Conservation (phyloP, 1,284 basidiomycete species). For the Phenoliferia sp. region DNA sequence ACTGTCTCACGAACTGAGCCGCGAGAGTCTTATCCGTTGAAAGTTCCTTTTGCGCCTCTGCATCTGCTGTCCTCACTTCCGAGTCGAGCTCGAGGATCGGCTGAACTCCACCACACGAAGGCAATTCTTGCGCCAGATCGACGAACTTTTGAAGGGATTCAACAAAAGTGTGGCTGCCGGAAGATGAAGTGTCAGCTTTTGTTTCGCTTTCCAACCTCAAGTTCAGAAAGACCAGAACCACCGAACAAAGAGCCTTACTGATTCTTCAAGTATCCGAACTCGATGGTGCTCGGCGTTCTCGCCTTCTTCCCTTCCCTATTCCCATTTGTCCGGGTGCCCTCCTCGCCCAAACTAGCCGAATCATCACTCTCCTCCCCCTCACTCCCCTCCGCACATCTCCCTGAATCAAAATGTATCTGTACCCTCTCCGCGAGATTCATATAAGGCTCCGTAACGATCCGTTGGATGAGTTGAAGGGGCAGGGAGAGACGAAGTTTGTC, state of each 20-base stretch:
- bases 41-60: neutral
- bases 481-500: slow-evolving; percentile 11
- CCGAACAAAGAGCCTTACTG: neutral
- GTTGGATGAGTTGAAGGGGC: slow-evolving; percentile 1
- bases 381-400: neutral
- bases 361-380: neutral
- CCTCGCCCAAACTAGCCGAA: neutral
- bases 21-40: neutral
- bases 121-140: neutral
- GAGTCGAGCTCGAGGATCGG: slow-evolving; percentile 11
- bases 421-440: slow-evolving; percentile 1
- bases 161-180: neutral
- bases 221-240: neutral
- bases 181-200: neutral
- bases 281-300: neutral
- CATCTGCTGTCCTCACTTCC: neutral
- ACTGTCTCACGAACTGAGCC: neutral
- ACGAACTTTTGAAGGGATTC: neutral
- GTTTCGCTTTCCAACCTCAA: no score
- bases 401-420: slow-evolving; percentile 2
- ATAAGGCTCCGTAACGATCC: slow-evolving; percentile 1
- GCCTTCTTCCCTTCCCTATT: neutral
- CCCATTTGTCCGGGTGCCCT: neutral
- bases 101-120: neutral
- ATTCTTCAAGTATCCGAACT: slow-evolving; percentile 6